Conservation (phyloP, 2,329 filamentous ascomycete species). For the Colletotrichum acutatum region DNA sequence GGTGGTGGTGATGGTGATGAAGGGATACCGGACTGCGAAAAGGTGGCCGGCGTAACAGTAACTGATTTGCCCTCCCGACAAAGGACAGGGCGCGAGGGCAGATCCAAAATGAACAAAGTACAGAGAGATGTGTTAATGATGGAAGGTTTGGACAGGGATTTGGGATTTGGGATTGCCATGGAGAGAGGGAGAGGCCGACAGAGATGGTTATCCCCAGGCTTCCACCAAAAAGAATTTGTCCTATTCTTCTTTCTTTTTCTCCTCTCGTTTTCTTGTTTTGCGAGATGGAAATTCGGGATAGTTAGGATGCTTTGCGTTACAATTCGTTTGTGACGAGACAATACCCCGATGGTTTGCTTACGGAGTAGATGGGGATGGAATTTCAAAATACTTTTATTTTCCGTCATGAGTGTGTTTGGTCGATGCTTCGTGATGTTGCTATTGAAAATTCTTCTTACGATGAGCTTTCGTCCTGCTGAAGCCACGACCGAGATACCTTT, state of each 20-base stretch:
- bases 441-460: too few relatives aligned
- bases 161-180: background rate
- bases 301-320: background rate
- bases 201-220: background rate
- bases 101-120: background rate
- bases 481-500: background rate
- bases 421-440: background rate
- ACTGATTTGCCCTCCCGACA: too few relatives aligned
- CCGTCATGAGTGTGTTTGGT: background rate
- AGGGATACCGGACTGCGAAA: too few relatives aligned
- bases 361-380: background rate
- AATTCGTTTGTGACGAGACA: conserved; percentile 1
- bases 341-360: conserved; percentile 11
- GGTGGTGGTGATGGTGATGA: too few relatives aligned
- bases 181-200: background rate
- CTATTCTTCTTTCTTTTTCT: background rate
- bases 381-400: background rate
- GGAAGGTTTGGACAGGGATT: background rate
- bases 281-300: background rate
- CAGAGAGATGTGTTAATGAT: background rate
- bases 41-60: too few relatives aligned
- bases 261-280: too few relatives aligned
- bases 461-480: too few relatives aligned
- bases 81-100: background rate
- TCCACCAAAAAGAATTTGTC: background rate